Evolutionary conservation across 345 rosid species (phyloP), one percentile per base, ranked within the genome.

Genomic region (Carallia pectinifolia): DNA sequence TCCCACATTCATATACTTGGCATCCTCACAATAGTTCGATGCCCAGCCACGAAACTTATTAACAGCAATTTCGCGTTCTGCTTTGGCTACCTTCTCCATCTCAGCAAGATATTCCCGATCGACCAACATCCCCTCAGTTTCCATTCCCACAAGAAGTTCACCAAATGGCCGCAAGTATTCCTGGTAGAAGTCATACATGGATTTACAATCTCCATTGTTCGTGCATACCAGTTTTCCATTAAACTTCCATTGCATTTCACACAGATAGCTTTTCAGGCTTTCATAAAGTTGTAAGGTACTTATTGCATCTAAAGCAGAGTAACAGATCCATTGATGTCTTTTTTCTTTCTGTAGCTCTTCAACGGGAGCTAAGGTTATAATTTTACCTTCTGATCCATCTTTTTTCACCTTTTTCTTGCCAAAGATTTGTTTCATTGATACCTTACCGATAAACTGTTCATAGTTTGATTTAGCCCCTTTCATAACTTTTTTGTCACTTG

Each of bases 251-350:
- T 81, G 18, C 81, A 75, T 87, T 29, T 33, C 30, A 31, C 65
- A 73, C 33, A 95, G 77, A 77, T 88, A 76, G 68, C 55, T 74
- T 68, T 69, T 77, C 86, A 95, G 79, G 85, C 97, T 89, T 65
- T 89, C 89, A 53, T 87, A 89, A 71, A 90, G 97, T 74, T 88
- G 89, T 55, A 87, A 81, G 2, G 99, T 95, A 83, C 90, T 90
- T 72, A 95, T 87, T 60, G 97, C 87, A 86, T 95, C 97, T 78
- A 92, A 81, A 47, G 97, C 91, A 67, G 99, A 95, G 83, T 95
- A 95, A 44, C 87, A 89, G 61, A 95, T 85, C 99, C 99, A 90
- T 56, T 84, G 79, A 70, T 79, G 79, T 60, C 87, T 88, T 39
- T 88, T 96, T 66, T 89, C 83, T 77, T 86, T 82, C 65, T 95